phyloP scores from a whole-genome alignment of 2,329 filamentous ascomycete species.

The Trichoderma afroharzianum region DNA sequence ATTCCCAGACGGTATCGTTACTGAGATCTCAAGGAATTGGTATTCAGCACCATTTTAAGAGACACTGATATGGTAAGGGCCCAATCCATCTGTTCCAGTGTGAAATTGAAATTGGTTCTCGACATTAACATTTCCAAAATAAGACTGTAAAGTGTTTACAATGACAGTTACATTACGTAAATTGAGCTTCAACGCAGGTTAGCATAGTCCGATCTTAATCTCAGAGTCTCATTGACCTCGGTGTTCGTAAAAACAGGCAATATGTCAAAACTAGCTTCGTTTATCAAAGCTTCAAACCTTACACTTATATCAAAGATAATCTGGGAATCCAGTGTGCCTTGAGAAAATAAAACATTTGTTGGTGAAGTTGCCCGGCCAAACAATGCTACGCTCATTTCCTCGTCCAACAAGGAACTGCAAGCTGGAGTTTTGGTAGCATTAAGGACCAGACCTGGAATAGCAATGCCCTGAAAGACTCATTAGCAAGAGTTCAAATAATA shows the following conservation, averaged over 20 bases:
- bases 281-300: neutral
- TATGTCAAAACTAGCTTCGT: neutral
- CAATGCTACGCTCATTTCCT: neutral
- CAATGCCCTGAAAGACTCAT: neutral
- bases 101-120: neutral
- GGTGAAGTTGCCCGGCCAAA: neutral
- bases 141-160: neutral
- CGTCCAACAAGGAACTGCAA: neutral
- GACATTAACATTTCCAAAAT: neutral
- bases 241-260: neutral
- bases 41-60: neutral
- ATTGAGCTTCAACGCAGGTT: neutral
- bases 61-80: neutral
- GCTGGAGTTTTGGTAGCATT: neutral
- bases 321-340: neutral
- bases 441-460: neutral
- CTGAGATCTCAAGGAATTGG: neutral
- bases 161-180: neutral
- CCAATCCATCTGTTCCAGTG: neutral
- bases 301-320: neutral
- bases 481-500: neutral
- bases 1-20: neutral
- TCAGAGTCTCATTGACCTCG: neutral
- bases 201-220: neutral
- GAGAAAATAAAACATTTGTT: neutral